Evolutionary conservation across 1,284 basidiomycete genomes (phyloP).

Genomic region (Termitomyces sp.): DNA sequence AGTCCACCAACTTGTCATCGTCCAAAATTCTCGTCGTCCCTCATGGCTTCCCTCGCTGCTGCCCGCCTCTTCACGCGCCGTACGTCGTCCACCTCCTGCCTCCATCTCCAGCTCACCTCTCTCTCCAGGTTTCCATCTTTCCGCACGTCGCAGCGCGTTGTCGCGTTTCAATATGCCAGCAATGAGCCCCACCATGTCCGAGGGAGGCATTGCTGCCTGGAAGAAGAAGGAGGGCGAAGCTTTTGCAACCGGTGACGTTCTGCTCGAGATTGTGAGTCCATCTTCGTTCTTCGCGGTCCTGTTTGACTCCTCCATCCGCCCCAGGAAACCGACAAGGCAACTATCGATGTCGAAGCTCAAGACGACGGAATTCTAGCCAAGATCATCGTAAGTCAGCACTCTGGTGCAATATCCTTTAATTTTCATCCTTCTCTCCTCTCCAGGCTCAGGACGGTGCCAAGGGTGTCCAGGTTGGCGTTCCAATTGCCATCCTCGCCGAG

Average conservation of each 20-base stretch:
- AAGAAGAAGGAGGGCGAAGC: conserved; percentile 95
- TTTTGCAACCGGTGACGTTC: conserved; percentile 87
- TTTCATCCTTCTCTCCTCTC: not conserved
- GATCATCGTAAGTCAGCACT: conserved; percentile 58
- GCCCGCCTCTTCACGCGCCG: conserved; percentile 65
- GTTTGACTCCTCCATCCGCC: conserved; percentile 10
- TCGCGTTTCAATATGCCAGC: conserved; percentile 96
- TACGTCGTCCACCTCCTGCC: conserved; percentile 29
- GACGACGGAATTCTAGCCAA: conserved; percentile 95
- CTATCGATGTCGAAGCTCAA: conserved; percentile 98
- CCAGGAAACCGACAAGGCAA: conserved; percentile 99
- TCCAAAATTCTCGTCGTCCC: conserved; percentile 21
- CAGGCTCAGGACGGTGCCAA: conserved; percentile 84
- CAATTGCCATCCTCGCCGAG: conserved; percentile 90
- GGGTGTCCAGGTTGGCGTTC: conserved; percentile 77
- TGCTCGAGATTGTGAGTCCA: conserved; percentile 82
- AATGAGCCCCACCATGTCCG: conserved; percentile 99
- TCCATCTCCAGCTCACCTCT: conserved; percentile 4
- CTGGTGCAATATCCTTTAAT: not conserved
- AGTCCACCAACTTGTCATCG: conserved; percentile 9
- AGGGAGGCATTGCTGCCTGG: conserved; percentile 97
- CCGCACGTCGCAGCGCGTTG: conserved; percentile 74
- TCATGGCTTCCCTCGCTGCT: conserved; percentile 56
- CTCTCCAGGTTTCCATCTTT: conserved; percentile 66
- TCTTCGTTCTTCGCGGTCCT: conserved; percentile 1